Evolutionary conservation across 345 rosid species (phyloP).

Genomic region (Garcia nutans): DNA sequence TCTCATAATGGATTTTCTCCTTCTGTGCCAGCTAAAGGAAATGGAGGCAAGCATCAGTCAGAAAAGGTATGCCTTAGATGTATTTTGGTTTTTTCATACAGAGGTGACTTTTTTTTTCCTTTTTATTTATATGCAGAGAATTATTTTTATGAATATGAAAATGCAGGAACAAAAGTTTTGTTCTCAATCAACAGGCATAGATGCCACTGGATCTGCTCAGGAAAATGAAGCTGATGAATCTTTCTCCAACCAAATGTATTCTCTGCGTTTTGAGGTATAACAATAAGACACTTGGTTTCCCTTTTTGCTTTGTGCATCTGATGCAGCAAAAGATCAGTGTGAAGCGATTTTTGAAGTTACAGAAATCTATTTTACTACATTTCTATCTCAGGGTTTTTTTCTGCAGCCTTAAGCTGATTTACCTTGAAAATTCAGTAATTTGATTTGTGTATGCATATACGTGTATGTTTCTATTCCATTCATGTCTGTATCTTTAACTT

Average conservation of each 20-base stretch:
- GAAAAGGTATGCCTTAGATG: slow-evolving; percentile 34
- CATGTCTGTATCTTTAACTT: background rate
- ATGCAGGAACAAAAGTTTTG: slow-evolving; percentile 37
- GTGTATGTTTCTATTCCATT: background rate
- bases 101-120: slow-evolving; percentile 8
- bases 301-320: background rate
- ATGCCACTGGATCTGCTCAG: slow-evolving; percentile 30
- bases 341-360: background rate
- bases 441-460: background rate
- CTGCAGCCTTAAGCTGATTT: background rate
- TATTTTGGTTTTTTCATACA: background rate
- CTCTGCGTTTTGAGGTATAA: slow-evolving; percentile 80
- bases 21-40: slow-evolving; percentile 25
- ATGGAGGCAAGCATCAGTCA: slow-evolving; percentile 28
- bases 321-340: background rate
- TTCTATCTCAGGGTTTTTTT: background rate
- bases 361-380: background rate
- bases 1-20: slow-evolving; percentile 26
- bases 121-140: slow-evolving; percentile 8
- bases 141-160: slow-evolving; percentile 12
- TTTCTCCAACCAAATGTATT: slow-evolving; percentile 37
- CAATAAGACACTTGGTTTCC: background rate
- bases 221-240: slow-evolving; percentile 35
- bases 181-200: slow-evolving; percentile 18
- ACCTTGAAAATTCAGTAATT: background rate